Evolutionary conservation across 1,284 basidiomycete genomes (phyloP).

Genomic region (Ustilago cynodontis): DNA sequence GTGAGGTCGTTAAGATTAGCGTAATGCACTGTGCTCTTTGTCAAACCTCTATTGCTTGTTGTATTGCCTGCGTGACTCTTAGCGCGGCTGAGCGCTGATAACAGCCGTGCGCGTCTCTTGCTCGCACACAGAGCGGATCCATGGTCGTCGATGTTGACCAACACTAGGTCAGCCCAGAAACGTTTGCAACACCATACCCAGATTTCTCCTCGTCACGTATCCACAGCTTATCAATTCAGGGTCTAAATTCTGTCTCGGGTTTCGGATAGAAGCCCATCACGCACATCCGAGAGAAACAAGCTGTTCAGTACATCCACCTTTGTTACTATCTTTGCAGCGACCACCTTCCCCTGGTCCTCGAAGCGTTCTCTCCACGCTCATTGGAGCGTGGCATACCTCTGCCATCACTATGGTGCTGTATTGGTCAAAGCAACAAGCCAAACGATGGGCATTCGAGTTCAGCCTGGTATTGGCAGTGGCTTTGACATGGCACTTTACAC

Average conservation of each 20-base stretch:
- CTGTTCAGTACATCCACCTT: background rate
- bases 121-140: no score
- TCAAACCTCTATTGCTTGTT: background rate
- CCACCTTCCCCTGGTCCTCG: background rate
- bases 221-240: no score
- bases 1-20: conserved; percentile 41
- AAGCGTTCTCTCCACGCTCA: background rate
- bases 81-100: no score
- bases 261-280: conserved; percentile 1
- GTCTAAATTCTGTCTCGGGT: background rate
- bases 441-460: background rate
- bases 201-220: no score
- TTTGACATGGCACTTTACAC: conserved; percentile 1
- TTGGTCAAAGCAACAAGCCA: background rate
- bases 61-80: background rate
- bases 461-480: conserved; percentile 5
- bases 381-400: background rate
- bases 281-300: background rate
- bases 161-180: no score
- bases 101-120: no score
- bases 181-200: no score
- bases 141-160: no score
- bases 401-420: background rate
- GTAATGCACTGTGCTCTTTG: background rate
- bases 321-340: background rate